phyloP scores from a whole-genome alignment of 2,329 filamentous ascomycete genomes.

The Aspergillus viridinutans region DNA sequence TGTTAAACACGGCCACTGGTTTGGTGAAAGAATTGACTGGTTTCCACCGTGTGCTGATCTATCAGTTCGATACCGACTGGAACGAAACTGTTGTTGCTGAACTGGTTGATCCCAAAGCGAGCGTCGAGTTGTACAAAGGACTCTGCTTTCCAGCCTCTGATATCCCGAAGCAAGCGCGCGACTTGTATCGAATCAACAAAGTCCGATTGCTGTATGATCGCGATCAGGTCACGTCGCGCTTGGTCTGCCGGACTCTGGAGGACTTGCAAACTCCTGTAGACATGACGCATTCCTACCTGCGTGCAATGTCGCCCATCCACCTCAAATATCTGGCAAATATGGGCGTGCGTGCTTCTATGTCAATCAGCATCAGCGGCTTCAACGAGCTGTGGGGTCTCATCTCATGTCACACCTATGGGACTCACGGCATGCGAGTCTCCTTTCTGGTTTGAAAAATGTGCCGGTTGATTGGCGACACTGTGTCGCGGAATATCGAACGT shows the following conservation, averaged over 20 bases:
- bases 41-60: slow-evolving; percentile 89
- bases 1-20: slow-evolving; percentile 77
- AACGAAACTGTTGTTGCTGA: slow-evolving; percentile 87
- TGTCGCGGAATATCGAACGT: slow-evolving; percentile 81
- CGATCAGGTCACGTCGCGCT: slow-evolving; percentile 70
- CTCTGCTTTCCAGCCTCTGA: slow-evolving; percentile 81
- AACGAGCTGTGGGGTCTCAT: slow-evolving; percentile 83
- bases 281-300: slow-evolving; percentile 77
- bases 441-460: slow-evolving; percentile 94
- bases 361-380: slow-evolving; percentile 85
- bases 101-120: slow-evolving; percentile 72
- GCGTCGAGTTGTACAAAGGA: slow-evolving; percentile 80
- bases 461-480: slow-evolving; percentile 77
- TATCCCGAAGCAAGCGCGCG: slow-evolving; percentile 82
- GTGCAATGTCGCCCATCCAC: slow-evolving; percentile 80
- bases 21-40: slow-evolving; percentile 86
- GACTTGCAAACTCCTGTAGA: slow-evolving; percentile 66
- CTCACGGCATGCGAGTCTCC: slow-evolving; percentile 78
- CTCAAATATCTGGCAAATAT: slow-evolving; percentile 84
- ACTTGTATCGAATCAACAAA: slow-evolving; percentile 88
- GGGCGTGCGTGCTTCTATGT: slow-evolving; percentile 92
- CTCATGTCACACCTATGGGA: slow-evolving; percentile 79
- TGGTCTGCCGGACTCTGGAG: slow-evolving; percentile 72
- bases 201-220: slow-evolving; percentile 83
- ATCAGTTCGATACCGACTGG: slow-evolving; percentile 78